A percentile compares a stretch with the other conserved stretches of the same genome.
These are phyloP conservation scores for Mortierella sp. DNA, from an alignment of 371 early-diverging fungal genomes.

Conservation along the genomic window DNA sequence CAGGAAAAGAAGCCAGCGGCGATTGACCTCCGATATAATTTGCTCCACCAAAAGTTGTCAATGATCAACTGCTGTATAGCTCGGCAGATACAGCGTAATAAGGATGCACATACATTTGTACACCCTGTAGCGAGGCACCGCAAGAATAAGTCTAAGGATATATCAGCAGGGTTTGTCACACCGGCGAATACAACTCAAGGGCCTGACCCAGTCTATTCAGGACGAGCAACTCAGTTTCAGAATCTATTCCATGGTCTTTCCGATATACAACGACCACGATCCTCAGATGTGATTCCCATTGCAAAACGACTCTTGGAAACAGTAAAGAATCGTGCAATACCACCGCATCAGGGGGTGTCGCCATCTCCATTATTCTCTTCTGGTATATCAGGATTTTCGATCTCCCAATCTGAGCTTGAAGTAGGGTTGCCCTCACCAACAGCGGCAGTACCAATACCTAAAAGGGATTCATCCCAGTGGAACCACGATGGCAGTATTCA, in stretches of 20 bases:
- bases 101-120: slow-evolving; percentile 23
- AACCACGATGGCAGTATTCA: slow-evolving; percentile 14
- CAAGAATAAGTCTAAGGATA: slow-evolving; percentile 10
- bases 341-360: slow-evolving; percentile 2
- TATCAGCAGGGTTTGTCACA: not conserved
- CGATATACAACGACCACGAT: slow-evolving; percentile 45
- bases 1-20: slow-evolving; percentile 57
- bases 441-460: slow-evolving; percentile 32
- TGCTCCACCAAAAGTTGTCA: slow-evolving; percentile 89
- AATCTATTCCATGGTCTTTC: slow-evolving; percentile 49
- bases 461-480: slow-evolving; percentile 3
- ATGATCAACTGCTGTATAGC: slow-evolving; percentile 91
- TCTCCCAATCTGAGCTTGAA: slow-evolving; percentile 1
- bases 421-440: slow-evolving; percentile 17
- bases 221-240: slow-evolving; percentile 34
- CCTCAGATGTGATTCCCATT: slow-evolving; percentile 52
- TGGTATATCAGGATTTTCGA: not conserved
- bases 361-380: slow-evolving; percentile 1
- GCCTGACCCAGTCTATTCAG: slow-evolving; percentile 19
- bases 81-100: slow-evolving; percentile 59
- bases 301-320: slow-evolving; percentile 48
- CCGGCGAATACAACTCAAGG: slow-evolving; percentile 2
- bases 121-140: slow-evolving; percentile 22
- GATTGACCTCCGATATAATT: slow-evolving; percentile 79
- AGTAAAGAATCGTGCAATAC: slow-evolving; percentile 26